phyloP scores from a whole-genome alignment of 2,329 filamentous ascomycete genomes.

The Tolypocladium amazonense region DNA sequence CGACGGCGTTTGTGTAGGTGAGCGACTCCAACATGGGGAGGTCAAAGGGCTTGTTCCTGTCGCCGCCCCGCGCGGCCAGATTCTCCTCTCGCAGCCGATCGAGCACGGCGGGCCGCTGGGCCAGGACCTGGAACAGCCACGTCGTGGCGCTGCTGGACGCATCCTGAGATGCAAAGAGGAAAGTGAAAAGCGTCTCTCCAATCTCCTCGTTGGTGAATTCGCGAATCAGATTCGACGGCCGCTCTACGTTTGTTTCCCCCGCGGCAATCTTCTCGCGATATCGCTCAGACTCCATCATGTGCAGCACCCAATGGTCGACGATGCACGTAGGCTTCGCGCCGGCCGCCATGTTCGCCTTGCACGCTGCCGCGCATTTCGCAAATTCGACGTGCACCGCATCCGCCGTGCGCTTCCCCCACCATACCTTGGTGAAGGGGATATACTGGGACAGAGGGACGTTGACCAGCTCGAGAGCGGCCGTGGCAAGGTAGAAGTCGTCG shows the following conservation, averaged over 20 bases:
- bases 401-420: conserved; percentile 65
- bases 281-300: conserved; percentile 60
- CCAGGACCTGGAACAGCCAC: conserved; percentile 41
- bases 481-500: conserved; percentile 70
- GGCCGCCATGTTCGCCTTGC: conserved; percentile 59
- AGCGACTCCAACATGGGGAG: conserved; percentile 36
- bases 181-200: conserved; percentile 38
- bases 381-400: conserved; percentile 64
- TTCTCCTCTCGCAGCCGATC: conserved; percentile 35
- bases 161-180: conserved; percentile 43
- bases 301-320: conserved; percentile 65
- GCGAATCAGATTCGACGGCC: conserved; percentile 35
- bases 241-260: conserved; percentile 33
- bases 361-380: conserved; percentile 58
- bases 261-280: conserved; percentile 55
- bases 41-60: conserved; percentile 27
- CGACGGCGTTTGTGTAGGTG: conserved; percentile 39
- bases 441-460: conserved; percentile 63
- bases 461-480: conserved; percentile 68
- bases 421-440: conserved; percentile 64
- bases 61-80: conserved; percentile 29
- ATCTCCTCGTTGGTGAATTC: conserved; percentile 40
- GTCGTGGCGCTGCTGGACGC: conserved; percentile 42
- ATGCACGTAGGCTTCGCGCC: conserved; percentile 62
- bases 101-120: conserved; percentile 38